A percentile compares a stretch with the other conserved stretches of the same genome.
These are phyloP conservation scores for Phaeotremella skinneri DNA, from an alignment of 768 basidiomycete genomes.

Conservation along the genomic window DNA sequence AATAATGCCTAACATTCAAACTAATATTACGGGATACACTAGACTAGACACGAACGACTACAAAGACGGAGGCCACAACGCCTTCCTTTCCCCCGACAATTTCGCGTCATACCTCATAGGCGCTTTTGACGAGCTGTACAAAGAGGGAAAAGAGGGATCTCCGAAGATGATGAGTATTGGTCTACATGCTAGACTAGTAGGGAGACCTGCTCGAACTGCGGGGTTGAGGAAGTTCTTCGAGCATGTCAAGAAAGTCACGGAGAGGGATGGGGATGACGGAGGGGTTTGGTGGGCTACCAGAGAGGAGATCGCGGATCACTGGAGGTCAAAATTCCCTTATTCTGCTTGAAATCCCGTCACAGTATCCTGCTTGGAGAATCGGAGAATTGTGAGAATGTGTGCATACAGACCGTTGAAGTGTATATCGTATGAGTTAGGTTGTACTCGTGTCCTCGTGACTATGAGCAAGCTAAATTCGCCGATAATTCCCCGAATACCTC, in stretches of 20 bases:
- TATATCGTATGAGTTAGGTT: too few species aligned
- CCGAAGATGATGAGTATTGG: slow-evolving; percentile 44
- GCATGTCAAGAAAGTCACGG: slow-evolving; percentile 16
- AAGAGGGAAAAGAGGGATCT: slow-evolving; percentile 26
- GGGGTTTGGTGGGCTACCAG: slow-evolving; percentile 41
- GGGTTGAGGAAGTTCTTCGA: slow-evolving; percentile 40
- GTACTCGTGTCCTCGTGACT: too few species aligned
- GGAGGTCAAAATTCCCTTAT: slow-evolving; percentile 25
- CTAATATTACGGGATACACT: background rate
- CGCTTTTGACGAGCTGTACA: slow-evolving; percentile 37
- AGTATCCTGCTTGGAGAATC: too few species aligned
- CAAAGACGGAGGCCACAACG: slow-evolving; percentile 36
- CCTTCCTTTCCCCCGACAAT: slow-evolving; percentile 31
- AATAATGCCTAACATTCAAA: background rate
- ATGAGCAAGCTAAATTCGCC: background rate
- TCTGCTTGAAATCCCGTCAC: background rate
- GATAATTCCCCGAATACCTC: background rate
- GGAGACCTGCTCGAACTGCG: slow-evolving; percentile 35
- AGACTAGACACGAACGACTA: slow-evolving; percentile 44
- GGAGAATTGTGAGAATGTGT: too few species aligned
- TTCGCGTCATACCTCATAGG: slow-evolving; percentile 35
- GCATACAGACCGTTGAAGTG: background rate
- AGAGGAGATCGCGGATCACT: slow-evolving; percentile 44
- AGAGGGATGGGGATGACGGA: slow-evolving; percentile 7
- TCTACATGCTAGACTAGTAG: slow-evolving; percentile 37